Conservation (phyloP, 2,329 filamentous ascomycete genomes). For the Trichophyton equinum region DNA sequence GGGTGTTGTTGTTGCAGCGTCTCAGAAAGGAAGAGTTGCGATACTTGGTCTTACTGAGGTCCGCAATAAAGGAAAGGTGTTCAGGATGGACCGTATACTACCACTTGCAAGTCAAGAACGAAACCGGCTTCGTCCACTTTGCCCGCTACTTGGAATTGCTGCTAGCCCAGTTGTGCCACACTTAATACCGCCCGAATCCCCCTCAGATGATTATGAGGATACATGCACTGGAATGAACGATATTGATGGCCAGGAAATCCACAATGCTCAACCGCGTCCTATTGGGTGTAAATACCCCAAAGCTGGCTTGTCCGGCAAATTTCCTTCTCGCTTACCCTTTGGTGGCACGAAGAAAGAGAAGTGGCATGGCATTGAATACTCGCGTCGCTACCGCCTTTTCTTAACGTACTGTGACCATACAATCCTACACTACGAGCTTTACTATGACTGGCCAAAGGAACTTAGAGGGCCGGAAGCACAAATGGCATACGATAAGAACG, state of each 20-base stretch:
- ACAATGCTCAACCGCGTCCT: neutral
- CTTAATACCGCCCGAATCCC: slow-evolving; percentile 24
- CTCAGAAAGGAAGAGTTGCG: slow-evolving; percentile 44
- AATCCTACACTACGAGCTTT: slow-evolving; percentile 49
- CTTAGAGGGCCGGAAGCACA: slow-evolving; percentile 4
- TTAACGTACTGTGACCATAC: slow-evolving; percentile 46
- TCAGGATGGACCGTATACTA: slow-evolving; percentile 46
- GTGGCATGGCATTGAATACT: slow-evolving; percentile 31
- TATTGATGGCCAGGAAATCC: neutral
- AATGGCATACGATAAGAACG: slow-evolving; percentile 1
- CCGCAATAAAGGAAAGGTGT: slow-evolving; percentile 28
- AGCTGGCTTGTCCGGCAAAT: neutral
- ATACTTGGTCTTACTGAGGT: slow-evolving; percentile 41
- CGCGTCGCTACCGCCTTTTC: slow-evolving; percentile 40
- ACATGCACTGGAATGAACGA: slow-evolving; percentile 5
- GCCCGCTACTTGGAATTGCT: slow-evolving; percentile 43
- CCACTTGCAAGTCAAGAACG: slow-evolving; percentile 41
- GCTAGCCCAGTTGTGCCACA: slow-evolving; percentile 45
- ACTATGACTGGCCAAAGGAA: slow-evolving; percentile 27
- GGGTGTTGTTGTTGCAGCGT: slow-evolving; percentile 45
- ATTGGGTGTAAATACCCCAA: neutral
- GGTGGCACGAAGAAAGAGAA: slow-evolving; percentile 12
- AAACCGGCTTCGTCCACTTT: slow-evolving; percentile 30
- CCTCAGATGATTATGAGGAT: slow-evolving; percentile 4
- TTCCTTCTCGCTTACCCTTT: neutral